These are phyloP conservation scores for Pythium aquatile DNA, from an alignment of 352 stramenopile genomes.

Conservation along the genomic window DNA sequence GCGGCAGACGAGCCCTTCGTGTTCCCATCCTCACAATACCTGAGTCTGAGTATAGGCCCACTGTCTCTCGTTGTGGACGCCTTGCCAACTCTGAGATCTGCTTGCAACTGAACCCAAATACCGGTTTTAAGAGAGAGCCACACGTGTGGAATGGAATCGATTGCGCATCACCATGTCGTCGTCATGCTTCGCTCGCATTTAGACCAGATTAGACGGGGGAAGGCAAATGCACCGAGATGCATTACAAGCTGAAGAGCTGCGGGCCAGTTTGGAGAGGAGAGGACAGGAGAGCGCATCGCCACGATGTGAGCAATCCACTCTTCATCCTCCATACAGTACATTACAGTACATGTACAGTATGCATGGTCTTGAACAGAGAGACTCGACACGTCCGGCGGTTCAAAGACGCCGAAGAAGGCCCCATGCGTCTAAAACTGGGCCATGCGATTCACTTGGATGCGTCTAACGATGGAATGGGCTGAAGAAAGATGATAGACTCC, in stretches of 20 bases:
- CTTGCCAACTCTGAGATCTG: neutral
- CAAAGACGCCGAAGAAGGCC: no score
- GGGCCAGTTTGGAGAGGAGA: slow-evolving; percentile 1
- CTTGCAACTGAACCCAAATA: neutral
- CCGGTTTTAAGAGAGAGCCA: neutral
- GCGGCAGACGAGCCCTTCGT: neutral
- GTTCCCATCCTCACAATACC: neutral
- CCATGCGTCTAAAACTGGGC: no score
- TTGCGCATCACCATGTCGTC: neutral
- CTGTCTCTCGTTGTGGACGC: neutral
- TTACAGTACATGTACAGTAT: neutral
- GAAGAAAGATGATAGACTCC: no score
- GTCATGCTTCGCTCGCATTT: neutral
- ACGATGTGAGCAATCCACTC: neutral
- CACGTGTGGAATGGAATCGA: neutral
- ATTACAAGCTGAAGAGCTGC: neutral
- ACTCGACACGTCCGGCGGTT: no score
- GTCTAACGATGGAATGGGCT: no score
- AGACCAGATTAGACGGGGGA: neutral
- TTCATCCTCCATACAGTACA: neutral
- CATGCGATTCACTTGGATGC: no score
- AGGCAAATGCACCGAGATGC: neutral
- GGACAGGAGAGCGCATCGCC: neutral
- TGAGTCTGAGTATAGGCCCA: neutral
- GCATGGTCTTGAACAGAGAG: no score